Conservation (phyloP, 345 rosid species). For the Boechera retrofracta region DNA sequence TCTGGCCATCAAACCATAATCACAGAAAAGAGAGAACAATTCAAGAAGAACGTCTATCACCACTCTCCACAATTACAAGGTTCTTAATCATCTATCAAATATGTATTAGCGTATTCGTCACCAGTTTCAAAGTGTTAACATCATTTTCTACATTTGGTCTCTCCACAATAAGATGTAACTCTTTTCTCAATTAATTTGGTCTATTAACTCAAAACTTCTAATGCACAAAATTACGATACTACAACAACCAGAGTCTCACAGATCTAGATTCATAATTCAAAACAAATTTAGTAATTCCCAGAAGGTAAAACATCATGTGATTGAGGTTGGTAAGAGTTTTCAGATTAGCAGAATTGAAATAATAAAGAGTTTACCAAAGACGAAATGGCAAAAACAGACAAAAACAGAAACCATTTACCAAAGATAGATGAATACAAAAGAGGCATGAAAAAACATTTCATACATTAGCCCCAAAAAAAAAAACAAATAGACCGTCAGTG, state of each 20-base stretch:
- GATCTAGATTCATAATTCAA: conserved; percentile 26
- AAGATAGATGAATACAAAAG: conserved; percentile 23
- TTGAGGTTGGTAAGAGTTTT: background rate
- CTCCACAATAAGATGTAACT: background rate
- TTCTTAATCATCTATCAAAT: background rate
- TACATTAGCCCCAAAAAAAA: background rate
- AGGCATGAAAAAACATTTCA: conserved; percentile 12
- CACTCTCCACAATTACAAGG: conserved; percentile 1
- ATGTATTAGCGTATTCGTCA: background rate
- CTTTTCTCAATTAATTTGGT: background rate
- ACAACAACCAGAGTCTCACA: background rate
- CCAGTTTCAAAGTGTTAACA: background rate
- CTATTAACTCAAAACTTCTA: background rate
- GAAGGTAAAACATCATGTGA: background rate
- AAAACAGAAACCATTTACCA: conserved; percentile 19
- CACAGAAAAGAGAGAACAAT: background rate
- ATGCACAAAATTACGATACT: background rate
- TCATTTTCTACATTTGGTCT: background rate
- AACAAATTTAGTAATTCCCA: conserved; percentile 5
- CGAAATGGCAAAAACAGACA: conserved; percentile 30
- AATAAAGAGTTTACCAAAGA: background rate
- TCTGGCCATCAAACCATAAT: background rate
- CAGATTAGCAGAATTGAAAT: background rate
- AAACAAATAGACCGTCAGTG: conserved; percentile 11
- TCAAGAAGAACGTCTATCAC: background rate